Base-by-base conservation (phyloP, 495 filamentous ascomycete genomes). In the Tuber indicum region DNA sequence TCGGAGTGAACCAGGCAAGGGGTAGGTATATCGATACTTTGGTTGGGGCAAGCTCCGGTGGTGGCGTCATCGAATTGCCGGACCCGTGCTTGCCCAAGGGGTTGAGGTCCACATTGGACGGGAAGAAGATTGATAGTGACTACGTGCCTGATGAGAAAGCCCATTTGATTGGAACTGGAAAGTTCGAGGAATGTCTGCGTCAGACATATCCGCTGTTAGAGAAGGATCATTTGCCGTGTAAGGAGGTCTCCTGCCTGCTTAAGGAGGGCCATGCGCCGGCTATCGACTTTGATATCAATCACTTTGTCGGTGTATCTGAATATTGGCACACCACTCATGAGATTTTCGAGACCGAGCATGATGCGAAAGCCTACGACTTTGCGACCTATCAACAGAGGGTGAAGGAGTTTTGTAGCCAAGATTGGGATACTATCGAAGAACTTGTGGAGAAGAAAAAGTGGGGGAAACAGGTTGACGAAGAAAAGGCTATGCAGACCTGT, bases 291-390 rank as follows among this genome's bases (percentile, higher is more conserved):
- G 91, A 96, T 73, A 91, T 99, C 58, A 99, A 99, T 77, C 96
- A 98, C 83, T 99, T 99, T 82, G 91, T 99, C 42, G 96, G 96
- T 12, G 95, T 99, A 74, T 97, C 94, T 26, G 96, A 99, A 83
- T 99, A 97, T 83, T 99, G 96, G 96, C 96, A 99, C 85, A 97
- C 95, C 0, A 99, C 96, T 0, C 95, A 98, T 82, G 93, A 96
- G 72, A 90, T 98, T 1, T 98, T 98, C 81, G 92, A 93, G 77
- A 90, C 90, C 83, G 90, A 89, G 43, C 88, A 92, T 81, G 91
- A 91, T 74, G 92, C 96, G 78, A 92, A 92, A 79, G 89, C 92
- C 0, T 98, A 98, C 84, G 96, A 98, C 79, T 96, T 97, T 79
- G 89, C 91, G 47, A 94, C 92, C 0, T 99, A 98, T 81, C 95